These are phyloP conservation scores for Lunasporangiospora selenospora DNA, from an alignment of 192 early-diverging fungal species.

Conservation along the genomic window DNA sequence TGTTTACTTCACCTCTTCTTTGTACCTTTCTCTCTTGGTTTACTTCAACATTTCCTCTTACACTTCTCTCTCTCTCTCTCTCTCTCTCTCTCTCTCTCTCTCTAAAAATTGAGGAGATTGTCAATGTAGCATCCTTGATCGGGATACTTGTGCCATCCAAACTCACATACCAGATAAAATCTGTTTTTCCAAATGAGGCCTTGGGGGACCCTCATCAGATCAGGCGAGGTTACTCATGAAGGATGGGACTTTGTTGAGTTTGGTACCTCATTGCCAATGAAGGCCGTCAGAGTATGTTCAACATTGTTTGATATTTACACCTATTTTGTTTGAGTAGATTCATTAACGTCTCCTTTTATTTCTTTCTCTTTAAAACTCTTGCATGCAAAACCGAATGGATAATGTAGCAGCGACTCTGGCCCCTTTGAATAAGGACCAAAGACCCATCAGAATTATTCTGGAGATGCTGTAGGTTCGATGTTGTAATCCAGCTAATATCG, in stretches of 20 bases:
- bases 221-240: slow-evolving; percentile 8
- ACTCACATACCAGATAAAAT: slow-evolving; percentile 14
- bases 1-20: no score
- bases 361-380: slow-evolving; percentile 9
- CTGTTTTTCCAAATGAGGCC: slow-evolving; percentile 14
- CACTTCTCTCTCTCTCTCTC: no score
- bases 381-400: slow-evolving; percentile 12
- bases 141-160: slow-evolving; percentile 13
- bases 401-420: slow-evolving; percentile 8
- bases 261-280: slow-evolving; percentile 12
- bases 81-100: no score
- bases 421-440: slow-evolving; percentile 11
- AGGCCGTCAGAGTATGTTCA: slow-evolving; percentile 16
- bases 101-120: slow-evolving; percentile 13
- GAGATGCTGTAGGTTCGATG: slow-evolving; percentile 13
- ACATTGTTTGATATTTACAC: neutral
- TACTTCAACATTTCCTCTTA: no score
- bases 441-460: slow-evolving; percentile 12
- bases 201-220: slow-evolving; percentile 5
- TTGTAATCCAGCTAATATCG: slow-evolving; percentile 1
- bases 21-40: no score
- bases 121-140: slow-evolving; percentile 12
- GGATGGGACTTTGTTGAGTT: slow-evolving; percentile 22
- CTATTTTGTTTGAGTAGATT: slow-evolving; percentile 5
- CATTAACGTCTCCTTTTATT: slow-evolving; percentile 3